These are phyloP conservation scores for Adansonia madagascariensis DNA, from an alignment of 441 rosid genomes.

Conservation along the genomic window DNA sequence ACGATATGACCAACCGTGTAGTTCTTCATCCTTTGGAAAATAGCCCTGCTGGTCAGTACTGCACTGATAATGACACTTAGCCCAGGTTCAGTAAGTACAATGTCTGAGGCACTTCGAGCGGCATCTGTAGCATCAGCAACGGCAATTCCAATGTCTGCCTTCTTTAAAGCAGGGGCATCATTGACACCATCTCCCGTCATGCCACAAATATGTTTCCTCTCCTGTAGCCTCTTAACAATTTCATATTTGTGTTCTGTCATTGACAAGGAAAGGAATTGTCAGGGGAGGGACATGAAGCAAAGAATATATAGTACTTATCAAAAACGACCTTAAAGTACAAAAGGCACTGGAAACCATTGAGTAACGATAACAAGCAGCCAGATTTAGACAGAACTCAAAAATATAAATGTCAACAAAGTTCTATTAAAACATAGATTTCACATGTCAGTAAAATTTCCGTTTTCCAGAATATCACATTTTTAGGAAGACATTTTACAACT, in stretches of 20 bases:
- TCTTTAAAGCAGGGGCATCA: constrained; percentile 90
- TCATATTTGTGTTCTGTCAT: constrained; percentile 79
- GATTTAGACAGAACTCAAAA: not conserved
- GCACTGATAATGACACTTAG: constrained; percentile 90
- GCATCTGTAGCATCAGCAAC: constrained; percentile 96
- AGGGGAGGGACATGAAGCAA: not conserved
- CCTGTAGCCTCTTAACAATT: constrained; percentile 79
- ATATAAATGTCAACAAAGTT: constrained; percentile 7
- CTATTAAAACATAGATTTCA: not conserved
- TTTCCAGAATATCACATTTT: not conserved
- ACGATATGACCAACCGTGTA: constrained; percentile 63
- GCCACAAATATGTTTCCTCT: constrained; percentile 84
- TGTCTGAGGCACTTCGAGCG: constrained; percentile 87
- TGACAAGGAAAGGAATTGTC: constrained; percentile 21
- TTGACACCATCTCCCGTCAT: constrained; percentile 98
- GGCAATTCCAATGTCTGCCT: constrained; percentile 90
- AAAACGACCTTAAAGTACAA: not conserved
- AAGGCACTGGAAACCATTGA: not conserved
- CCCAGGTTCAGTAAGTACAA: constrained; percentile 89
- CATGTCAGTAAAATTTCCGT: not conserved
- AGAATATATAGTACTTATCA: not conserved
- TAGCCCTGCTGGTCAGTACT: constrained; percentile 89
- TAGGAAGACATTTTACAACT: constrained; percentile 1
- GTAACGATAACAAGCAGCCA: not conserved
- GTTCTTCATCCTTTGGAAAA: constrained; percentile 96